A percentile compares a stretch with the other conserved stretches of the same genome.
phyloP scores from a whole-genome alignment of 768 basidiomycete species.

The Rhodotorula taiwanensis region DNA sequence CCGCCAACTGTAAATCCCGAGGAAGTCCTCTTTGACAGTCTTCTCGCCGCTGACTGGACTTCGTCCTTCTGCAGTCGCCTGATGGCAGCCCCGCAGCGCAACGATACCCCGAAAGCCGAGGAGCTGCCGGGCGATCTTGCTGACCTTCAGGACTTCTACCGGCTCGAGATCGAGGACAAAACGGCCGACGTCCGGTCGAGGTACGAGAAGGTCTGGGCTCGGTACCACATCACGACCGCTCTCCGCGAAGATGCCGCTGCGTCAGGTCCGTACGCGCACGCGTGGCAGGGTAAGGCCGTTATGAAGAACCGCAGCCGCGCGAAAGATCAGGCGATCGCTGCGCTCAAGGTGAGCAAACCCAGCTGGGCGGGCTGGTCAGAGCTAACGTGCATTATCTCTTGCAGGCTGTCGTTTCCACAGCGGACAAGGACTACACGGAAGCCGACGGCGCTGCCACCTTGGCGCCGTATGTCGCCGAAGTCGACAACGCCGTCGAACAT shows the following conservation, averaged over 20 bases:
- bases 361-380: no score
- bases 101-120: slow-evolving; percentile 47
- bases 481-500: slow-evolving; percentile 47
- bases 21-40: background rate
- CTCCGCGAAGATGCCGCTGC: slow-evolving; percentile 57
- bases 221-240: slow-evolving; percentile 71
- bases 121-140: slow-evolving; percentile 49
- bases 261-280: background rate
- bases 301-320: background rate
- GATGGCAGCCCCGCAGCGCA: slow-evolving; percentile 61
- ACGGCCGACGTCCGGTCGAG: background rate
- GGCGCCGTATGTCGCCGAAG: slow-evolving; percentile 4
- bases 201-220: slow-evolving; percentile 12
- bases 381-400: background rate
- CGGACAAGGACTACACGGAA: slow-evolving; percentile 22
- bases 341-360: slow-evolving; percentile 26
- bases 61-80: background rate
- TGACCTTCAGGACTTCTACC: slow-evolving; percentile 42
- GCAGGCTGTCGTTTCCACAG: slow-evolving; percentile 28
- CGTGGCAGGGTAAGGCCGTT: background rate
- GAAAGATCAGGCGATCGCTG: background rate
- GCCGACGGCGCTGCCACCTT: slow-evolving; percentile 16
- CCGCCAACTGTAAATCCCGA: slow-evolving; percentile 63
- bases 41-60: background rate
- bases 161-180: background rate